These are phyloP conservation scores for Guyanaporus albipodus DNA, from an alignment of 768 basidiomycete species.

Conservation along the genomic window DNA sequence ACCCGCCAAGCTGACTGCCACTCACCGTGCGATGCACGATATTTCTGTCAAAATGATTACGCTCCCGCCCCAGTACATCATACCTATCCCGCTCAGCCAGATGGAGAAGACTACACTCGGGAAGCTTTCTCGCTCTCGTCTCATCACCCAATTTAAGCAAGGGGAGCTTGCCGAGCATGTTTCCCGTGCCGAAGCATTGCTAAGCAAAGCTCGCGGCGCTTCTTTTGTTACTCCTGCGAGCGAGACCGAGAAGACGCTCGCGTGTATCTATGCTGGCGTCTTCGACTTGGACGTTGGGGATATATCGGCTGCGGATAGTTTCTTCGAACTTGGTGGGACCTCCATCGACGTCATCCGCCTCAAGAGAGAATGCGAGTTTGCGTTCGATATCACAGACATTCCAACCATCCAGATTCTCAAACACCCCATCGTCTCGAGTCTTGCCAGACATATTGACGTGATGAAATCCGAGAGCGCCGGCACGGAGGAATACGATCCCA, in stretches of 20 bases:
- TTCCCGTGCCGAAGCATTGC: constrained; percentile 24
- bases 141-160: constrained; percentile 34
- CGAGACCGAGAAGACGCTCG: constrained; percentile 28
- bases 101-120: constrained; percentile 44
- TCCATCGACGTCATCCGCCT: constrained; percentile 37
- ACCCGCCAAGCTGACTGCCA: constrained; percentile 19
- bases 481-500: constrained; percentile 1
- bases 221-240: constrained; percentile 20
- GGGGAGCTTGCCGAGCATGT: constrained; percentile 33
- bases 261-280: constrained; percentile 29
- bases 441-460: constrained; percentile 30
- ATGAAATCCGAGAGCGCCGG: constrained; percentile 7
- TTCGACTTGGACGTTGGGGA: constrained; percentile 25
- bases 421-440: constrained; percentile 29
- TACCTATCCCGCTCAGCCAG: constrained; percentile 37
- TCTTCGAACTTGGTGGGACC: constrained; percentile 41
- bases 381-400: constrained; percentile 30
- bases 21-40: constrained; percentile 30
- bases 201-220: constrained; percentile 21
- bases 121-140: constrained; percentile 40
- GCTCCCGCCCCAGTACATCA: constrained; percentile 34
- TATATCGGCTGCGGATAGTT: constrained; percentile 30
- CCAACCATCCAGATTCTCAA: constrained; percentile 40
- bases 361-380: constrained; percentile 26
- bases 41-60: constrained; percentile 30